Percentiles rank a stretch among this genome's conserved stretches.
Evolutionary conservation across 2,329 filamentous ascomycete genomes (phyloP).

Genomic region (Fusarium duplospermum): DNA sequence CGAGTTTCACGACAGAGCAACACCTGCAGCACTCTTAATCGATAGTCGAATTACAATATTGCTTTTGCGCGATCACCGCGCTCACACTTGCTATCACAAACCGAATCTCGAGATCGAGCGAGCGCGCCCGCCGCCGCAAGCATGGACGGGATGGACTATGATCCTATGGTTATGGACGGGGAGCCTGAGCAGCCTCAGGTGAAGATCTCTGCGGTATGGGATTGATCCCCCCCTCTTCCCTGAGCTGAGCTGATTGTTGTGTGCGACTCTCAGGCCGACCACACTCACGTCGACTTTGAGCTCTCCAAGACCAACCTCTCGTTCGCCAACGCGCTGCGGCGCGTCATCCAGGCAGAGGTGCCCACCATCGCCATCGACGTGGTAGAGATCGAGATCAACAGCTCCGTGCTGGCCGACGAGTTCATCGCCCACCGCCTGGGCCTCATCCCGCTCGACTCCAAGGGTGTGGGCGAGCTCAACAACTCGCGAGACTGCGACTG

Average conservation of each 20-base stretch:
- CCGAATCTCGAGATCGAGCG: constrained; percentile 3
- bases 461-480: constrained; percentile 82
- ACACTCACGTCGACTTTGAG: constrained; percentile 88
- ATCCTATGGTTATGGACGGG: constrained; percentile 69
- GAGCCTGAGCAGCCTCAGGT: constrained; percentile 67
- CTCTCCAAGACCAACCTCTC: constrained; percentile 89
- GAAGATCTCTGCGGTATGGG: constrained; percentile 69
- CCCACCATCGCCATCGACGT: constrained; percentile 95
- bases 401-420: constrained; percentile 95
- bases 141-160: constrained; percentile 68
- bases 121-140: constrained; percentile 32
- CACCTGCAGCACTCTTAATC: not conserved
- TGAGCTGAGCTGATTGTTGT: constrained; percentile 36
- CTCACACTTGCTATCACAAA: constrained; percentile 6
- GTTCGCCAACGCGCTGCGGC: constrained; percentile 92
- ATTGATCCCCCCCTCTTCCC: constrained; percentile 1
- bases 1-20: not conserved
- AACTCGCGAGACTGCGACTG: constrained; percentile 97
- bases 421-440: constrained; percentile 94
- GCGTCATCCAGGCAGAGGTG: constrained; percentile 92
- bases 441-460: constrained; percentile 87
- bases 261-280: constrained; percentile 72
- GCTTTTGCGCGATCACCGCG: constrained; percentile 4
- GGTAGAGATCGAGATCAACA: constrained; percentile 92
- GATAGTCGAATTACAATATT: not conserved